Evolutionary conservation across 768 basidiomycete genomes (phyloP).

Genomic region (Asterophora parasitica): DNA sequence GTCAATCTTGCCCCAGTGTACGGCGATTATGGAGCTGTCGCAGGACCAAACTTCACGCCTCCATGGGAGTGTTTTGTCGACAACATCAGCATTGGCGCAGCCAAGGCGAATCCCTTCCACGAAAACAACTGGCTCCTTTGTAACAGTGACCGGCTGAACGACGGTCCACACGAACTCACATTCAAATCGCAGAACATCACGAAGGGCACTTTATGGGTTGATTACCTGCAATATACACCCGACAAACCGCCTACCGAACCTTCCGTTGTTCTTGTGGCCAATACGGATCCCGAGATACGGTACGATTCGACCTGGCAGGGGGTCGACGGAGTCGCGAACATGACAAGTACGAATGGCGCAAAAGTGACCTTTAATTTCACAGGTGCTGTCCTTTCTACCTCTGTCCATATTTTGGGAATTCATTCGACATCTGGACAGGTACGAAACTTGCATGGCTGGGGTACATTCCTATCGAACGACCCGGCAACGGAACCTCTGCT

Average conservation of each 20-base stretch:
- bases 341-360: background rate
- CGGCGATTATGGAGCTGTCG: background rate
- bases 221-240: conserved; percentile 3
- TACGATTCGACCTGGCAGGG: conserved; percentile 2
- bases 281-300: background rate
- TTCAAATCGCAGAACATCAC: background rate
- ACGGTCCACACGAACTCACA: conserved; percentile 6
- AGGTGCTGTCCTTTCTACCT: background rate
- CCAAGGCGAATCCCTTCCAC: background rate
- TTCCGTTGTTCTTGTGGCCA: background rate
- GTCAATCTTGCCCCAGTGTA: conserved; percentile 8
- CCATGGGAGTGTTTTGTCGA: conserved; percentile 25
- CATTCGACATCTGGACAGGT: background rate
- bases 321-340: background rate
- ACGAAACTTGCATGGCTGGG: conserved; percentile 8
- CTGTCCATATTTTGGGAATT: background rate
- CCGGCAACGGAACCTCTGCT: background rate
- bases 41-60: conserved; percentile 11
- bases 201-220: conserved; percentile 2
- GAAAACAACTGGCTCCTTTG: conserved; percentile 10
- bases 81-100: conserved; percentile 7
- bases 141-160: background rate
- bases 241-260: background rate
- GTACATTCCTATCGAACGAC: conserved; percentile 1
- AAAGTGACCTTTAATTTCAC: conserved; percentile 3